Evolutionary conservation across 345 rosid species (phyloP), one percentile per base, ranked within the genome.

Genomic region (Eucalyptus leucophloia): DNA sequence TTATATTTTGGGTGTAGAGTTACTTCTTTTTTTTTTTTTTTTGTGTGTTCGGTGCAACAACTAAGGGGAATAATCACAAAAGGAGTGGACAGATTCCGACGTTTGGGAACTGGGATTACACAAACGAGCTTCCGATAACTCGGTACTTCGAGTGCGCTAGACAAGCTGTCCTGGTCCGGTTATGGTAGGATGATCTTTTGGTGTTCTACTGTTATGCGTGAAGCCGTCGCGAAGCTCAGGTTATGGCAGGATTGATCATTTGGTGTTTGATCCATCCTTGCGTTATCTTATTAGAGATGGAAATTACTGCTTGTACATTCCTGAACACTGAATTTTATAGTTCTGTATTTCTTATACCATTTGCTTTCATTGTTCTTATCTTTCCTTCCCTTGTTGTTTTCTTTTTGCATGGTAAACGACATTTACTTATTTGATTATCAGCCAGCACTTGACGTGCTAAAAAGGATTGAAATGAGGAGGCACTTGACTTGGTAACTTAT

Each of bases 181-280:
- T 37, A 42, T 49, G 16, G 28, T 19, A 16, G 86, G 49, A 11
- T 40, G 30, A 82, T 40, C 60, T 56, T 56, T 56, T 9, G 60
- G 28, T 56, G 30, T 58, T 26, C 28, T 58, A 58, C n/a, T 11
- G 7, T 58, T 58, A 95, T 94, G 98, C 91, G 97, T 37, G 94
- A 94, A 92, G 98, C 94, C 89, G 97, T 96, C 86, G 90, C 87
- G 67, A 94, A 95, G 97, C 98, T 97, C 86, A 83, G 53, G 50
- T 23, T 40, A 23, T 49, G 32, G 30, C 1, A 49, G 86, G n/a
- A 83, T 50, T 44, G 30, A 5, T 42, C 65, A 4, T 58, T 58
- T 6, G 2, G n/a, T 26, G 17, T 12, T 62, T 62, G 69, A 85
- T 85, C 49, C 87, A 26, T 85, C 23, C 54, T 13, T 47, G 37